Conservation (phyloP, 2,329 filamentous ascomycete genomes). For the Colletotrichum horii region DNA sequence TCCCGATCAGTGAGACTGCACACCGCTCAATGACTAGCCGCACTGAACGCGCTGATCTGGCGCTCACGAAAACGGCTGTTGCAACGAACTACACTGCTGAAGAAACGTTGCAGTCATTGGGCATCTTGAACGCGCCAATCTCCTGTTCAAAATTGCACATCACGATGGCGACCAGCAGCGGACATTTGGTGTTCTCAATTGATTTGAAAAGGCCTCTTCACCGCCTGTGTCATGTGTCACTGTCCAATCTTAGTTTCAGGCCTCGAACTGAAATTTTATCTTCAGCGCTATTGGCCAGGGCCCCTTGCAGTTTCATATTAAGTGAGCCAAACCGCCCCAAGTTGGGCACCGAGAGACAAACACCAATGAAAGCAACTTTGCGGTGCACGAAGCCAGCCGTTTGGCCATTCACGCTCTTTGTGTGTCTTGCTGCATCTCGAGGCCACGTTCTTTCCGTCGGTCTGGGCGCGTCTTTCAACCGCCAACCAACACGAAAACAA, state of each 20-base stretch:
- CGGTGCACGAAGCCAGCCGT: background rate
- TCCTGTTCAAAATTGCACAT: background rate
- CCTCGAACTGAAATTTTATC: background rate
- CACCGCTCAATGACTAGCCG: background rate
- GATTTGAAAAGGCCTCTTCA: background rate
- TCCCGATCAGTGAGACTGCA: background rate
- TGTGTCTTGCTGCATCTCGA: background rate
- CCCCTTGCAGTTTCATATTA: conserved; percentile 12
- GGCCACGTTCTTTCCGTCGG: background rate
- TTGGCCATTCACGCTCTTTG: background rate
- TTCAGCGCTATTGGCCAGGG: background rate
- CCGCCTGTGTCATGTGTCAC: background rate
- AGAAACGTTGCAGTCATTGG: background rate
- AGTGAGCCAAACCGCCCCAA: background rate
- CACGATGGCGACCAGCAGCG: background rate
- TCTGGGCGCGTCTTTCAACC: background rate
- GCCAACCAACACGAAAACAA: background rate
- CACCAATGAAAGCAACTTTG: background rate
- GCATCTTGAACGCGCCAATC: background rate
- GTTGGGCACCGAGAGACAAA: background rate
- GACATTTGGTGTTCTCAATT: background rate
- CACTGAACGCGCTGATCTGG: background rate
- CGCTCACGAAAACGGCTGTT: background rate
- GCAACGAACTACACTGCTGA: background rate
- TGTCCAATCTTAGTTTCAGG: conserved; percentile 8